Conservation (phyloP, 2,329 filamentous ascomycete genomes). For the Penicillium sp. region DNA sequence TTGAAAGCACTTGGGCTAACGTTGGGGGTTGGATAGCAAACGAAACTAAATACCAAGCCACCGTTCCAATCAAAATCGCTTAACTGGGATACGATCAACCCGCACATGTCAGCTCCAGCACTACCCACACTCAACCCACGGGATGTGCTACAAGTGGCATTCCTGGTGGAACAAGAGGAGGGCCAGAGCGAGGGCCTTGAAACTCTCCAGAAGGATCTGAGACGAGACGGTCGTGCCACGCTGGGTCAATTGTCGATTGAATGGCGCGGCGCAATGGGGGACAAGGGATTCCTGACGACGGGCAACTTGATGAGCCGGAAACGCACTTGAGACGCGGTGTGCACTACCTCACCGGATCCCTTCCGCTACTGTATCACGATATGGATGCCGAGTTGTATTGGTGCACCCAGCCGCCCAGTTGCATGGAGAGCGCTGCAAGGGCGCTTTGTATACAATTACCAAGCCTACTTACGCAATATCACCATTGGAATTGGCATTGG, state of each 20-base stretch:
- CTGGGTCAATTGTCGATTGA: constrained; percentile 82
- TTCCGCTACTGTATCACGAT: constrained; percentile 10
- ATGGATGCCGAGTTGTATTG: constrained; percentile 6
- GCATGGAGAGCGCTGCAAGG: constrained; percentile 13
- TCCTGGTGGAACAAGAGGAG: constrained; percentile 58
- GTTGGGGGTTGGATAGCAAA: constrained; percentile 37
- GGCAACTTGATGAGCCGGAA: constrained; percentile 65
- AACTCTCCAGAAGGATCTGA: constrained; percentile 51
- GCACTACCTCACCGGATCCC: constrained; percentile 1
- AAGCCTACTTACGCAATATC: background rate
- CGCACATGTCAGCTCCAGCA: constrained; percentile 31
- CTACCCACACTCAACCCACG: constrained; percentile 57
- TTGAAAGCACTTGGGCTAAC: constrained; percentile 6
- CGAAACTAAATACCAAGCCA: constrained; percentile 50
- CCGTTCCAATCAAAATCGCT: constrained; percentile 55
- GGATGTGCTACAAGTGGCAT: constrained; percentile 65
- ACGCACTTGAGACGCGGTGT: constrained; percentile 31
- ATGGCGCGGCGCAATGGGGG: constrained; percentile 89
- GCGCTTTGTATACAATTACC: background rate
- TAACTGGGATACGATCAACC: constrained; percentile 53
- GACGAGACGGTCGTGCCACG: constrained; percentile 54
- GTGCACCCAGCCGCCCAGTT: constrained; percentile 18
- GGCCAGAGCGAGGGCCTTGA: constrained; percentile 51
- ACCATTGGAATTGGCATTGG: background rate
- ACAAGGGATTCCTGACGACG: constrained; percentile 81